Conservation (phyloP, 371 early-diverging fungal genomes). For the Haplosporangium sp. region DNA sequence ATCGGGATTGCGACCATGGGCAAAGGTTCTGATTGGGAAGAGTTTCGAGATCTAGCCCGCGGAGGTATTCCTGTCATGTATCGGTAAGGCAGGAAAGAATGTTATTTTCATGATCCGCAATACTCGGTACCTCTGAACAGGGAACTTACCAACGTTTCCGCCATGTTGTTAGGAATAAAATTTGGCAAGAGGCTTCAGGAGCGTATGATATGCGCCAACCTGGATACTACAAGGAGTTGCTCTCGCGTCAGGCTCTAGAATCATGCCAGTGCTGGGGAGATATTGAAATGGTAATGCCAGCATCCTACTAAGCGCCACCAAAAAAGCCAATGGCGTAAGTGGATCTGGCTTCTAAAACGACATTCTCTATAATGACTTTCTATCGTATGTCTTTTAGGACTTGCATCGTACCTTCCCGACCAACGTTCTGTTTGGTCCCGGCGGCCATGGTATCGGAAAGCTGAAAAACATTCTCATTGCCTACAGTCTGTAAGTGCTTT, state of each 20-base stretch:
- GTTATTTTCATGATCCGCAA: neutral
- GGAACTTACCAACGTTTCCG: neutral
- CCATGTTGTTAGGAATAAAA: conserved; percentile 36
- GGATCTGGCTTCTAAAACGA: no score
- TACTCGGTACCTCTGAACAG: no score
- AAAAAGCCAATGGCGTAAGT: neutral
- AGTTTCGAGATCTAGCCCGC: conserved; percentile 48
- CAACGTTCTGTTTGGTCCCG: conserved; percentile 51
- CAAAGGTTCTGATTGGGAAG: conserved; percentile 52
- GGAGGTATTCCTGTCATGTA: conserved; percentile 56
- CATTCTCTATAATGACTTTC: neutral
- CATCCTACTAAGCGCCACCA: neutral
- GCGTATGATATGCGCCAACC: conserved; percentile 48
- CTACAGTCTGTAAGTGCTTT: conserved; percentile 48
- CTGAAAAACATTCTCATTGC: conserved; percentile 54
- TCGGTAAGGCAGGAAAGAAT: conserved; percentile 20
- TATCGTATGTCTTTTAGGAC: conserved; percentile 22
- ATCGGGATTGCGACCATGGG: conserved; percentile 52
- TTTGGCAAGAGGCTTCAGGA: conserved; percentile 57
- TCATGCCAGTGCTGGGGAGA: conserved; percentile 50
- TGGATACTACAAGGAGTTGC: conserved; percentile 51
- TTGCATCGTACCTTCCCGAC: conserved; percentile 57
- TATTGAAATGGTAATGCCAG: conserved; percentile 49
- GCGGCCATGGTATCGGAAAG: conserved; percentile 52
- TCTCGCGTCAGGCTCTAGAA: conserved; percentile 26